Evolutionary conservation across 2,329 filamentous ascomycete species (phyloP).

Genomic region (Bipolaris bicolor): DNA sequence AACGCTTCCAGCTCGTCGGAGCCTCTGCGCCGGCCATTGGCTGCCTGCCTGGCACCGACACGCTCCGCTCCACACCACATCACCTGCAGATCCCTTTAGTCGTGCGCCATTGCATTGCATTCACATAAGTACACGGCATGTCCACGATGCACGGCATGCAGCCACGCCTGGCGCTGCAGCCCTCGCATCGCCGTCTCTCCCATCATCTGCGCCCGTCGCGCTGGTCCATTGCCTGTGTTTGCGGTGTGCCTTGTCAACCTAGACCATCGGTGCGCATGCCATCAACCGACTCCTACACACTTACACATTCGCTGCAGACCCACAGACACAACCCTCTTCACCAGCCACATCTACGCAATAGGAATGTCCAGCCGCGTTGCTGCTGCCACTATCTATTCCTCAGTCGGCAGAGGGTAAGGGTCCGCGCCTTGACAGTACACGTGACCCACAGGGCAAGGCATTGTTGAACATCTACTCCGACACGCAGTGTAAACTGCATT

Average conservation of each 20-base stretch:
- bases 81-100: not conserved
- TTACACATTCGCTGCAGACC: not conserved
- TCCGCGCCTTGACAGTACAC: not conserved
- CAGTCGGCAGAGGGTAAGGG: not conserved
- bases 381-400: not conserved
- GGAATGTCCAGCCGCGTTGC: not conserved
- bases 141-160: not conserved
- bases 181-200: not conserved
- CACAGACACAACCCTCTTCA: not conserved
- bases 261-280: not conserved
- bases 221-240: not conserved
- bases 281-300: no score
- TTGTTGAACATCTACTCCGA: not conserved
- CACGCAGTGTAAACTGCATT: not conserved
- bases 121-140: not conserved
- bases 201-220: not conserved
- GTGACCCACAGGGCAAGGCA: not conserved
- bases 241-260: not conserved
- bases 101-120: not conserved
- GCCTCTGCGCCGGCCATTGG: conserved; percentile 9
- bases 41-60: conserved; percentile 3
- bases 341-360: no score
- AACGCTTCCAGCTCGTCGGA: conserved; percentile 5
- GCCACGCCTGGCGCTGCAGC: not conserved
- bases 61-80: conserved; percentile 3